These are phyloP conservation scores for Rhodomyrtus psidioides DNA, from an alignment of 441 rosid genomes.

Conservation along the genomic window DNA sequence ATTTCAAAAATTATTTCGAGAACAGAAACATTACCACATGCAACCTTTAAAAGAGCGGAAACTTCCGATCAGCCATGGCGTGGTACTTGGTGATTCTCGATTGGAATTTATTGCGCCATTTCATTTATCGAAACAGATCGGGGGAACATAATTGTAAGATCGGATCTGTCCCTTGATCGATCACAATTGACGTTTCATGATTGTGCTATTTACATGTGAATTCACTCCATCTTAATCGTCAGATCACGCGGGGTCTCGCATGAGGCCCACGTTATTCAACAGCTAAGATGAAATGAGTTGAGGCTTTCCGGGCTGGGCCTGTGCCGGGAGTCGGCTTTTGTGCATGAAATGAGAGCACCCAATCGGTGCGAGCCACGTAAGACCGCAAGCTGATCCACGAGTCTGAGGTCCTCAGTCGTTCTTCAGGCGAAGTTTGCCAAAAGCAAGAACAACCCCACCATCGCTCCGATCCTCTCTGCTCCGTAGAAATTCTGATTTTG, in stretches of 20 bases:
- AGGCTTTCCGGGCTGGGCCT: background rate
- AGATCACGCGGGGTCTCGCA: background rate
- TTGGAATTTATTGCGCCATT: background rate
- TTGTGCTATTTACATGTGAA: background rate
- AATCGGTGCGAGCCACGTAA: background rate
- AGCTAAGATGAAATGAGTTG: background rate
- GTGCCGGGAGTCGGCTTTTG: background rate
- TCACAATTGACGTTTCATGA: no score
- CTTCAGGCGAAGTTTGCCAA: background rate
- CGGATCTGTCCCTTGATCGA: no score
- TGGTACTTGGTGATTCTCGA: no score
- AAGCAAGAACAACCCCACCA: background rate
- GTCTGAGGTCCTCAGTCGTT: background rate
- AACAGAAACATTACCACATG: no score
- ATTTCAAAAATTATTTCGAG: no score
- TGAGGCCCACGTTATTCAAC: background rate
- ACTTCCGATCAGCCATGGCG: background rate
- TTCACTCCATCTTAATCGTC: background rate
- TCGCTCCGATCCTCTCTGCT: background rate
- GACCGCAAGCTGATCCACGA: background rate
- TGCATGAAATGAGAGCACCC: background rate
- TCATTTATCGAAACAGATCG: rapidly evolving
- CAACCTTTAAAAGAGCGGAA: background rate
- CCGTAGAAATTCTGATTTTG: background rate
- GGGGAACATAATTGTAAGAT: no score